Base-by-base conservation (phyloP, 2,329 filamentous ascomycete species). In the Berkeleyomyces basicola region DNA sequence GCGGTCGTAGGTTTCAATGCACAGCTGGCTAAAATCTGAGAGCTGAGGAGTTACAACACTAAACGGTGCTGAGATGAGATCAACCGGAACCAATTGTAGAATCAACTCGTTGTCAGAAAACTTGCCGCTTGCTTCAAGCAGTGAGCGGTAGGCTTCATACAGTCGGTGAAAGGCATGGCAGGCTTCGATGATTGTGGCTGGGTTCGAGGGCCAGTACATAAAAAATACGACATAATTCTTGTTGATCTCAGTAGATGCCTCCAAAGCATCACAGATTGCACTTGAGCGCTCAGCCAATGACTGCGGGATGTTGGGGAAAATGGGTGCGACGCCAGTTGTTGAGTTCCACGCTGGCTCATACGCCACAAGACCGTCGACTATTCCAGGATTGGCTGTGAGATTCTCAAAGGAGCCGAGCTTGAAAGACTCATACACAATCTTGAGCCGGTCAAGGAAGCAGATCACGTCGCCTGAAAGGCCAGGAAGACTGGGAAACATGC, bases 1-100 rank as follows among this genome's bases (percentile, higher is more conserved):
- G 4, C 88, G 83, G 69, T 90, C 87, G 68, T 92, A 93, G 1
- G 87, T 82, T 71, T 92, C 87, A 64, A 89, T 77, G 16, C 86
- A 87, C 14, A 91, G 75, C 62, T 76, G 80, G 53, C 77, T 74
- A 67, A 87, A 81, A 11, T 85, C 83, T 4, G 73, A 70, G 0
- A 82, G 80, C 1, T 81, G 77, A 1, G 84, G 80, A n/a, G 87
- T 77, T 1, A 84, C 79, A 11, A 90, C 73, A 1, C 78, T 78
- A 1, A 80, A 79, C 3, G 82, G 76, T 0, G 83, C 85, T 6
- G 85, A 82, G 7, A 93, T 72, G n/a, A 84, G 76, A 63, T 82
- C 80, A 14, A 85, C 77, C 0, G 89, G 85, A 1, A 95, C 74
- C 1, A 95, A 78, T 69, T 95, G 89, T 16, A 95, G 74, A 11